Evolutionary conservation across 345 rosid genomes (phyloP).

Genomic region (Euphorbia pulcherrima): DNA sequence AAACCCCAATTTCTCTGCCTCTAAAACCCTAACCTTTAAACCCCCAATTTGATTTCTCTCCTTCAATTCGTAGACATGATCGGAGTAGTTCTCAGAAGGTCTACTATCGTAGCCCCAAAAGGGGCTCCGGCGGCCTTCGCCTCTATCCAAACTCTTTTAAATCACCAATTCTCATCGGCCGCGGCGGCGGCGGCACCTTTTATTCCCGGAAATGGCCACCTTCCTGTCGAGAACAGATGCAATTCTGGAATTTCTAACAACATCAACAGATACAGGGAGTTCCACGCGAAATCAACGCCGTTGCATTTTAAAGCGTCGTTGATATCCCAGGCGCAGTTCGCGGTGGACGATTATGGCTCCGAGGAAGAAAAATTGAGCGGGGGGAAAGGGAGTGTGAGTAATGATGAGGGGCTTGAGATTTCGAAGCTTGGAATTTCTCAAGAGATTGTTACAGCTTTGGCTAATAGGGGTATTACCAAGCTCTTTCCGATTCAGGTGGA

Average conservation of each 20-base stretch:
- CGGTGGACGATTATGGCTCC: slow-evolving; percentile 42
- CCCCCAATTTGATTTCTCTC: neutral
- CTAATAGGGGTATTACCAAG: slow-evolving; percentile 50
- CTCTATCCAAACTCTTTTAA: slow-evolving; percentile 25
- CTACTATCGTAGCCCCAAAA: slow-evolving; percentile 27
- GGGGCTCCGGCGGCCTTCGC: slow-evolving; percentile 29
- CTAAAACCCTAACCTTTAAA: slow-evolving; percentile 5
- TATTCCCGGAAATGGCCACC: neutral
- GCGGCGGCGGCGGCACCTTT: neutral
- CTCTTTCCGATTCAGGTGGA: slow-evolving; percentile 91
- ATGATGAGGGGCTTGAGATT: slow-evolving; percentile 66
- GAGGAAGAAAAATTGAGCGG: slow-evolving; percentile 38
- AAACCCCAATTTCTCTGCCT: neutral
- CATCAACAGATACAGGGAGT: slow-evolving; percentile 21
- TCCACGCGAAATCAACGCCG: slow-evolving; percentile 51
- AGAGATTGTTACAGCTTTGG: slow-evolving; percentile 76
- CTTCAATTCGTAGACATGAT: slow-evolving; percentile 33
- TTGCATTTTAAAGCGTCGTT: slow-evolving; percentile 44
- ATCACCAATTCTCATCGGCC: slow-evolving; percentile 18
- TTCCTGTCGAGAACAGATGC: neutral
- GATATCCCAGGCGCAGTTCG: slow-evolving; percentile 40
- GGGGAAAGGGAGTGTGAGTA: slow-evolving; percentile 14
- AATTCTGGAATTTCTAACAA: neutral
- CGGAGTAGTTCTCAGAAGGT: slow-evolving; percentile 38
- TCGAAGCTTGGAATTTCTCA: slow-evolving; percentile 59